Evolutionary conservation across 2,329 filamentous ascomycete genomes (phyloP), one percentile per base, ranked within the genome.

Genomic region (Phaeosphaeria sp.): DNA sequence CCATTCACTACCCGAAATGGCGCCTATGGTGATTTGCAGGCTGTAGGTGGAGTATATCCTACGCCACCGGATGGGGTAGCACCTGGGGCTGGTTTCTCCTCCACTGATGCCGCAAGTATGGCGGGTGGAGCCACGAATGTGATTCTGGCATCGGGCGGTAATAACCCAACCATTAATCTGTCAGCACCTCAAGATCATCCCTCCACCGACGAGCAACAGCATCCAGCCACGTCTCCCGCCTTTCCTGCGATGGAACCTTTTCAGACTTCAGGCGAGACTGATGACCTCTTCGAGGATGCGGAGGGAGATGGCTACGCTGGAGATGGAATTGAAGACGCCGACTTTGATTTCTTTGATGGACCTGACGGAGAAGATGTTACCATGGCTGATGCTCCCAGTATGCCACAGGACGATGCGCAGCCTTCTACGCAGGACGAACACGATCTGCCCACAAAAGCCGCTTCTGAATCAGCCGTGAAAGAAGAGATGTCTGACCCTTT

Each of bases 331-430:
- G 93, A 89, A 1, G 91, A 95, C 65, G 90, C 87, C 6, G 91
- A 95, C 70, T 94, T 94, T 72, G 91, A 86, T 72, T 94, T 93
- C 74, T 94, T 94, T 65, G 90, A 94, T 67, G 88, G 90, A 59
- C 83, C 82, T 1, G 79, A 78, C 47, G 79, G 73, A 43, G 75
- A 73, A n/a, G 73, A 75, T 25, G 61, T 72, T 21, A 69, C 74
- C 22, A 76, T 78, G 70, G 46, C 68, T 17, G 74, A 76, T 49
- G 71, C 67, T 10, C 60, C 67, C 9, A 46, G 59, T 4, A 39
- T 59, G 1, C 55, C 66, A 18, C 64, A 73, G 10, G 59, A 25
- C 15, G 66, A 62, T 33, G 17, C 27, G 6, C n/a, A 50, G 15
- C 3, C 10, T 10, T 3, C 59, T 21, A 27, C 42, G 6, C 27